Evolutionary conservation across 2,329 filamentous ascomycete genomes (phyloP).

Genomic region (Fusarium subtropicale): DNA sequence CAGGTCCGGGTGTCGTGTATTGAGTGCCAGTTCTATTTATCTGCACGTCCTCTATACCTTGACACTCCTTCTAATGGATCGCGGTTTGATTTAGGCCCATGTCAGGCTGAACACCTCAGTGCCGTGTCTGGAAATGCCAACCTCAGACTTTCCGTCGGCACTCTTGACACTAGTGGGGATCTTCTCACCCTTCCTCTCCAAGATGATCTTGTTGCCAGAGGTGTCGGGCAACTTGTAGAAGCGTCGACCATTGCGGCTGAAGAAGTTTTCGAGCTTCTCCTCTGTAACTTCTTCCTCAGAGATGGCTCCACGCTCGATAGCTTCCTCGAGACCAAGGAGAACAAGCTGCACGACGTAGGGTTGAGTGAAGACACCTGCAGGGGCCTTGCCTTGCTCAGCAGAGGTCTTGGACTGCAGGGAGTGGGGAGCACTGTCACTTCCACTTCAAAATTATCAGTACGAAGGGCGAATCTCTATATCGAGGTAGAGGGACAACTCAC

Average conservation of each 20-base stretch:
- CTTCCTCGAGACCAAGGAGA: slow-evolving; percentile 70
- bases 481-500: slow-evolving; percentile 54
- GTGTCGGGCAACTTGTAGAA: slow-evolving; percentile 62
- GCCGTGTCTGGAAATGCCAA: slow-evolving; percentile 58
- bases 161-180: slow-evolving; percentile 56
- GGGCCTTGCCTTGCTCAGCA: slow-evolving; percentile 62
- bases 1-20: slow-evolving; percentile 4
- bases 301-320: slow-evolving; percentile 65
- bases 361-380: slow-evolving; percentile 85
- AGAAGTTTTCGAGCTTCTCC: slow-evolving; percentile 65
- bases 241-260: slow-evolving; percentile 62
- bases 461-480: background rate
- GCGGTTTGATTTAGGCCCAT: slow-evolving; percentile 46
- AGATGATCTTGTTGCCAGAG: slow-evolving; percentile 48
- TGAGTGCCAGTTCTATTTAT: background rate
- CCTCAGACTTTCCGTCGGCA: slow-evolving; percentile 55
- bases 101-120: slow-evolving; percentile 56
- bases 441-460: slow-evolving; percentile 47
- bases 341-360: slow-evolving; percentile 75
- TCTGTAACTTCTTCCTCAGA: slow-evolving; percentile 64
- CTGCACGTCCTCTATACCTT: slow-evolving; percentile 1
- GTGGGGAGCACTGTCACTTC: slow-evolving; percentile 74
- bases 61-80: background rate
- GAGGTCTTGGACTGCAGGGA: slow-evolving; percentile 67
- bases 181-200: slow-evolving; percentile 57